Evolutionary conservation across 169 alveolate genomes (phyloP).

Genomic region (Plasmodium fragile): DNA sequence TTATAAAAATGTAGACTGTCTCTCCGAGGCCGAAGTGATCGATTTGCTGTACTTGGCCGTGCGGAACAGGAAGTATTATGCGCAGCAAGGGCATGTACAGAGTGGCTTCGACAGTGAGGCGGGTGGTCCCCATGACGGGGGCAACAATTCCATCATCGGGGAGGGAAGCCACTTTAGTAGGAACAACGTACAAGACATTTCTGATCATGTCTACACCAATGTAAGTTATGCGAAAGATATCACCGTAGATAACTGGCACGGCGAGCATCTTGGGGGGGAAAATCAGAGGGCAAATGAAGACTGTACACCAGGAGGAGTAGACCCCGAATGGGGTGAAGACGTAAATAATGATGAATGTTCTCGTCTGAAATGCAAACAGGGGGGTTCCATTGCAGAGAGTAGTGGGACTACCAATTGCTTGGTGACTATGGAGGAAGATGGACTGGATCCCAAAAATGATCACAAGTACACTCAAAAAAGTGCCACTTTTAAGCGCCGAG

Average conservation of each 20-base stretch:
- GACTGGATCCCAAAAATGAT: background rate
- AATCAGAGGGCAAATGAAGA: background rate
- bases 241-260: background rate
- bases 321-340: background rate
- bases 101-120: background rate
- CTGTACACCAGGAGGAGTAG: background rate
- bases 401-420: background rate
- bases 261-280: background rate
- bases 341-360: background rate
- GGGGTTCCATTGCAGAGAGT: background rate
- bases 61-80: conserved; percentile 28
- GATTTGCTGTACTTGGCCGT: conserved; percentile 39
- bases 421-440: background rate
- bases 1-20: conserved; percentile 47
- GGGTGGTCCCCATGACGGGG: background rate
- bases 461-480: background rate
- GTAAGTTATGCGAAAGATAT: background rate
- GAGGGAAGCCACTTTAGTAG: background rate
- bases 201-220: conserved; percentile 9
- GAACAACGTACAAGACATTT: conserved; percentile 17
- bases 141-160: background rate
- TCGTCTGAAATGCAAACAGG: background rate
- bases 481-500: background rate
- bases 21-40: conserved; percentile 29
- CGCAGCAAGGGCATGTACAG: background rate